A percentile compares a stretch with the other conserved stretches of the same genome.
Evolutionary conservation across 805 yeast genomes (phyloP).

Genomic region (Starmerella etchellsii): DNA sequence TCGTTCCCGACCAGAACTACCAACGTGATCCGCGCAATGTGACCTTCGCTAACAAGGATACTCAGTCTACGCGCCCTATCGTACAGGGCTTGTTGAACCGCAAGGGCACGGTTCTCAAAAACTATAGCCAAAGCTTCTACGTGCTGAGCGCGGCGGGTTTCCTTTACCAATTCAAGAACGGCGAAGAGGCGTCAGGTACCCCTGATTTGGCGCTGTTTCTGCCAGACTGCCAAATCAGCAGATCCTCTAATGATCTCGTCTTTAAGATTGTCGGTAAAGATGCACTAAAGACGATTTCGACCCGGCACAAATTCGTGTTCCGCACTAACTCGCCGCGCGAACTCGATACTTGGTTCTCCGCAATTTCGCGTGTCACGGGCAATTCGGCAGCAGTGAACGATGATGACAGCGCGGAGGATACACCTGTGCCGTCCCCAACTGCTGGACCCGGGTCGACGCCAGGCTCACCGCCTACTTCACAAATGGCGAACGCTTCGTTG

Average conservation of each 20-base stretch:
- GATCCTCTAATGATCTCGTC: conserved; percentile 28
- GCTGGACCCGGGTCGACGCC: no score
- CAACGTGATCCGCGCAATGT: conserved; percentile 31
- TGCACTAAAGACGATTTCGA: conserved; percentile 23
- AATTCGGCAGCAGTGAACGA: conserved; percentile 8
- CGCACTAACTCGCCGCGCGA: conserved; percentile 37
- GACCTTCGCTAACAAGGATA: conserved; percentile 31
- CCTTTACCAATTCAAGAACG: conserved; percentile 29
- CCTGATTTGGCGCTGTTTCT: conserved; percentile 36
- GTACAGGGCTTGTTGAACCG: conserved; percentile 37
- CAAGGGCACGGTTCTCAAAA: conserved; percentile 34
- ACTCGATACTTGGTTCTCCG: conserved; percentile 36
- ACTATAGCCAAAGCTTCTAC: conserved; percentile 33
- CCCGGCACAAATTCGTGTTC: conserved; percentile 30
- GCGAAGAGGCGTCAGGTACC: conserved; percentile 17
- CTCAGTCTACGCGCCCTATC: conserved; percentile 33
- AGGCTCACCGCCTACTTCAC: conserved; percentile 2
- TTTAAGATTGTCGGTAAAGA: conserved; percentile 37
- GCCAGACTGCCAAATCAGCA: conserved; percentile 36
- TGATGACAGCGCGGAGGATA: conserved; percentile 9
- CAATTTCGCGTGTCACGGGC: conserved; percentile 21
- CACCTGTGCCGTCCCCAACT: conserved; percentile 9
- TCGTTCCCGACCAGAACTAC: conserved; percentile 27
- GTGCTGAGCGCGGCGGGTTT: conserved; percentile 37
- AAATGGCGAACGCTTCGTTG: conserved; percentile 1